phyloP scores from a whole-genome alignment of 805 yeast species.

The Candida tibetensis region DNA sequence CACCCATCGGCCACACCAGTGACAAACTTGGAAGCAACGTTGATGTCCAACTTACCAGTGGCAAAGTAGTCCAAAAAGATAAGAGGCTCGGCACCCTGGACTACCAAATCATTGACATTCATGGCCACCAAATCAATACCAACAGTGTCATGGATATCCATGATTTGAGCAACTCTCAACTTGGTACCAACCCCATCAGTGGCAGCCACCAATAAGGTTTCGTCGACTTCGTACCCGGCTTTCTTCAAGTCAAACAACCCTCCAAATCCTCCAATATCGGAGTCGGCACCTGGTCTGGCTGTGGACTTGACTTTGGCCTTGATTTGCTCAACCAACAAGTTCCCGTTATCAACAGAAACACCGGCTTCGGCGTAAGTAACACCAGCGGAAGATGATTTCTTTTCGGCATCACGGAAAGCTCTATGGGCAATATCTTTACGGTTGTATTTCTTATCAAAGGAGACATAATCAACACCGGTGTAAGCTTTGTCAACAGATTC shows the following conservation, averaged over 20 bases:
- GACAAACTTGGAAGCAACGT: conserved; percentile 83
- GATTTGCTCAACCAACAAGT: conserved; percentile 82
- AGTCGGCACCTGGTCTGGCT: conserved; percentile 92
- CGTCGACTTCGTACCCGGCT: conserved; percentile 80
- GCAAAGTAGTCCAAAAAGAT: conserved; percentile 96
- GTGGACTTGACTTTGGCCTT: conserved; percentile 90
- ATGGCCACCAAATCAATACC: conserved; percentile 98
- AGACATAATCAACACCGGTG: conserved; percentile 72
- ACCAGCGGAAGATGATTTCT: conserved; percentile 25
- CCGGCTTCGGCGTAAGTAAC: conserved; percentile 95
- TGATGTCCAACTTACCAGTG: conserved; percentile 83
- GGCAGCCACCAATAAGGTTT: conserved; percentile 89
- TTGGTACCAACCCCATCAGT: conserved; percentile 99
- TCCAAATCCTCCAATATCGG: conserved; percentile 98
- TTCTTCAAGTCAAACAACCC: conserved; percentile 88
- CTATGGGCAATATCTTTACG: conserved; percentile 95
- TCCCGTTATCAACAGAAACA: conserved; percentile 96
- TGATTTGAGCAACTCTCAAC: conserved; percentile 86
- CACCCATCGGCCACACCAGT: conserved; percentile 97
- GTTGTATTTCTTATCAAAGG: conserved; percentile 73
- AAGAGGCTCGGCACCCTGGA: conserved; percentile 98
- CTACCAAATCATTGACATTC: conserved; percentile 97
- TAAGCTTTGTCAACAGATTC: conserved; percentile 87
- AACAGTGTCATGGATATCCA: conserved; percentile 91
- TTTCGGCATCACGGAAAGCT: conserved; percentile 66